Percentiles rank a stretch among this genome's conserved stretches.
Conservation (phyloP, 1,139 yeast genomes). For the Suhomyces taliae region DNA sequence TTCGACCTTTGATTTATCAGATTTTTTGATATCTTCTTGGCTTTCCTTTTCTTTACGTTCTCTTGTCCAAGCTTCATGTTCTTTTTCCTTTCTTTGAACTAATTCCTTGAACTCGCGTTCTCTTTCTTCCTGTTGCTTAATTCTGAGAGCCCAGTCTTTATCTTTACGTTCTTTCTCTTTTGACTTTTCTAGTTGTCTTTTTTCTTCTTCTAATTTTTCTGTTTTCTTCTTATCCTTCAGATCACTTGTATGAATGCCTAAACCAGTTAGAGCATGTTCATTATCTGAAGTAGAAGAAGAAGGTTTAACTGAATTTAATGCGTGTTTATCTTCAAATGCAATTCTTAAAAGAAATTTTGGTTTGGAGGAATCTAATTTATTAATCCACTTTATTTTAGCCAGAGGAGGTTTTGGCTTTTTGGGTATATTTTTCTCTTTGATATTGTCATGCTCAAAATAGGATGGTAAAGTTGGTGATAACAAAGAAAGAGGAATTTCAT, state of each 20-base stretch:
- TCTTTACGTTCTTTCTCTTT: slow-evolving; percentile 5
- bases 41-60: slow-evolving; percentile 22
- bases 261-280: slow-evolving; percentile 17
- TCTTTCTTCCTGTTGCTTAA: slow-evolving; percentile 10
- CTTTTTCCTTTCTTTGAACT: slow-evolving; percentile 9
- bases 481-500: slow-evolving; percentile 31
- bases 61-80: slow-evolving; percentile 5
- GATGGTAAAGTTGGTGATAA: slow-evolving; percentile 40
- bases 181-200: not conserved
- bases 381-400: slow-evolving; percentile 32
- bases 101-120: slow-evolving; percentile 11
- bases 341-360: slow-evolving; percentile 37
- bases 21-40: slow-evolving; percentile 6
- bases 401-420: slow-evolving; percentile 1
- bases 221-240: slow-evolving; percentile 2
- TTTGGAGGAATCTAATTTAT: slow-evolving; percentile 26
- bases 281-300: slow-evolving; percentile 1
- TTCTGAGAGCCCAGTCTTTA: slow-evolving; percentile 3
- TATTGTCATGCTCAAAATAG: slow-evolving; percentile 19
- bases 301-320: not conserved
- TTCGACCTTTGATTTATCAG: slow-evolving; percentile 11
- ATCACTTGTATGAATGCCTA: slow-evolving; percentile 21
- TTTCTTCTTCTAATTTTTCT: slow-evolving; percentile 3
- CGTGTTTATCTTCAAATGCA: slow-evolving; percentile 16
- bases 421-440: not conserved